Percentiles rank a stretch among this genome's conserved stretches.
phyloP scores from a whole-genome alignment of 495 filamentous ascomycete genomes.

The Neurospora sp. region DNA sequence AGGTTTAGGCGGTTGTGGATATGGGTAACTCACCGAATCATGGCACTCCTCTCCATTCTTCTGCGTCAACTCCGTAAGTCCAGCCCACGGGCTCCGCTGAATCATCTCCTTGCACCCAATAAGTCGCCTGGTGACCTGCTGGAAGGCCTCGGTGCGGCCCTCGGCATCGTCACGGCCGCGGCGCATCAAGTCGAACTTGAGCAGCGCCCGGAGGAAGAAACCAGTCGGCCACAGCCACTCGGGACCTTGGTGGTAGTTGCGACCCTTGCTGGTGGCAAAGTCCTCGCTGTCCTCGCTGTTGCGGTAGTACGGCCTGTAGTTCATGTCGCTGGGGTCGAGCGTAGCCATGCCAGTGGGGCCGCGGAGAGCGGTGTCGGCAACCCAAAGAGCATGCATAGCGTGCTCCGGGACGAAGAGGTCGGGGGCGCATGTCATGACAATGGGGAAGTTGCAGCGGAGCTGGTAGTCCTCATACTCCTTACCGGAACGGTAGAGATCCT shows the following conservation, averaged over 20 bases:
- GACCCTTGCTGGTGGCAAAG: slow-evolving; percentile 81
- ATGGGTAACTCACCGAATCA: slow-evolving; percentile 63
- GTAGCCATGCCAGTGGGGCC: slow-evolving; percentile 95
- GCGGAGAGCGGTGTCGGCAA: slow-evolving; percentile 67
- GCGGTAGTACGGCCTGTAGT: slow-evolving; percentile 88
- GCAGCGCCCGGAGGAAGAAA: slow-evolving; percentile 81
- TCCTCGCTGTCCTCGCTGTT: slow-evolving; percentile 88
- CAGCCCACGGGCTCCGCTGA: slow-evolving; percentile 70
- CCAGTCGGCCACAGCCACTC: slow-evolving; percentile 99
- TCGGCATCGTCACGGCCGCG: slow-evolving; percentile 48
- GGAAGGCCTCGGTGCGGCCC: slow-evolving; percentile 72
- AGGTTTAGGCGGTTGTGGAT: not conserved
- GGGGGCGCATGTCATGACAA: slow-evolving; percentile 90
- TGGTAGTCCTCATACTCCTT: slow-evolving; percentile 98
- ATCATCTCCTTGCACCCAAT: slow-evolving; percentile 75
- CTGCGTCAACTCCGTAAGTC: slow-evolving; percentile 88
- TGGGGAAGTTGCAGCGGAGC: slow-evolving; percentile 84
- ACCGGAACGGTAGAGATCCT: slow-evolving; percentile 84
- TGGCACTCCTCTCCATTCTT: slow-evolving; percentile 70
- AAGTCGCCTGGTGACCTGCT: slow-evolving; percentile 81
- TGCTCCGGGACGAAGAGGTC: slow-evolving; percentile 71
- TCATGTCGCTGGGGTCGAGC: slow-evolving; percentile 80
- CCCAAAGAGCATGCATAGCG: slow-evolving; percentile 64
- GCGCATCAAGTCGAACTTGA: slow-evolving; percentile 79
- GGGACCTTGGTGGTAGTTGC: slow-evolving; percentile 97